Evolutionary conservation across 495 filamentous ascomycete genomes (phyloP).

Genomic region (Xylaria sp.): DNA sequence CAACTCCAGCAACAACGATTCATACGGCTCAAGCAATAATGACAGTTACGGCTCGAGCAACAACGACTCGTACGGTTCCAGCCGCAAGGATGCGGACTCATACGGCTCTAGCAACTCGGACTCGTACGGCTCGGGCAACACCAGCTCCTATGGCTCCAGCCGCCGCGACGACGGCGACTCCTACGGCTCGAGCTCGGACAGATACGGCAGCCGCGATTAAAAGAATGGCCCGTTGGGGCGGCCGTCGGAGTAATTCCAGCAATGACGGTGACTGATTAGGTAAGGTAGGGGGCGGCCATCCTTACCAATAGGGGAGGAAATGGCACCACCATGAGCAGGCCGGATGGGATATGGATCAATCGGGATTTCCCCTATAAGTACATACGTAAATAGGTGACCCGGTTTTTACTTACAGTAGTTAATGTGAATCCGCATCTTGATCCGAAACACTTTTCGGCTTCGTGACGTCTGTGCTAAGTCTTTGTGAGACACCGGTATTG

Average conservation of each 20-base stretch:
- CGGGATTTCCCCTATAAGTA: background rate
- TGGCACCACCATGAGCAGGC: background rate
- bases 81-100: slow-evolving; percentile 23
- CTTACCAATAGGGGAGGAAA: background rate
- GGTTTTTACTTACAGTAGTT: background rate
- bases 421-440: background rate
- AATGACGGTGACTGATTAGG: background rate
- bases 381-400: background rate
- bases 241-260: background rate
- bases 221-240: background rate
- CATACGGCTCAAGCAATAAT: slow-evolving; percentile 28
- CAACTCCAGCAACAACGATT: slow-evolving; percentile 10
- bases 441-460: background rate
- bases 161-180: slow-evolving; percentile 20
- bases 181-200: slow-evolving; percentile 34
- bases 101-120: slow-evolving; percentile 34
- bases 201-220: slow-evolving; percentile 21
- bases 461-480: background rate
- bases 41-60: slow-evolving; percentile 26
- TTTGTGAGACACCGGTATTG: background rate
- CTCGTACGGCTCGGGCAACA: slow-evolving; percentile 34
- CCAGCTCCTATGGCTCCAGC: slow-evolving; percentile 30
- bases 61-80: slow-evolving; percentile 28
- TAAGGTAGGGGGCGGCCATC: background rate
- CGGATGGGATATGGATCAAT: slow-evolving; percentile 11